phyloP scores from a whole-genome alignment of 495 filamentous ascomycete genomes.

The Astrothelium macrocarpum region DNA sequence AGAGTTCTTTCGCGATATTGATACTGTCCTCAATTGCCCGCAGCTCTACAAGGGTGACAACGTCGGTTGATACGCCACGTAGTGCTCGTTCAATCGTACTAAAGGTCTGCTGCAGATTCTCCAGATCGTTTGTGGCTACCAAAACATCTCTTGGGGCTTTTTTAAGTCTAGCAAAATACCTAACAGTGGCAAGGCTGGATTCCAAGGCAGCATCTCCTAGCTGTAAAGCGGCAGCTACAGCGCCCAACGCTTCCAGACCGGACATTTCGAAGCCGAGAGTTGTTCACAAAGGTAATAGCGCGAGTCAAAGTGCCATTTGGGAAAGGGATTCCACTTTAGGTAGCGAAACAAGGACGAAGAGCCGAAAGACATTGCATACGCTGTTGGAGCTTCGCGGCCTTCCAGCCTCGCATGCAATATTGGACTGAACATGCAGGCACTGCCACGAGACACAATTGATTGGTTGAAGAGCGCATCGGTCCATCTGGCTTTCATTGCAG shows the following conservation, averaged over 20 bases:
- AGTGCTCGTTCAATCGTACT: constrained; percentile 5
- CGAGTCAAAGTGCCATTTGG: not conserved
- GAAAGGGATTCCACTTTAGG: not conserved
- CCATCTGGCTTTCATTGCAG: constrained; percentile 5
- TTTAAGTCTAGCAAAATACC: constrained; percentile 3
- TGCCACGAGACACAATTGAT: constrained; percentile 1
- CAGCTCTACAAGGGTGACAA: not conserved
- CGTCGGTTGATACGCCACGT: constrained; percentile 3
- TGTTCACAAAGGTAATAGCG: not conserved
- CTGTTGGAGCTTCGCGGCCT: not conserved
- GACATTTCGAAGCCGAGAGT: not conserved
- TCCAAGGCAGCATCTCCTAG: constrained; percentile 5
- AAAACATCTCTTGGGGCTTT: constrained; percentile 4
- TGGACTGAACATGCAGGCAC: not conserved
- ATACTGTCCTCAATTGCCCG: constrained; percentile 2
- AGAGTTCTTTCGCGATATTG: constrained; percentile 2
- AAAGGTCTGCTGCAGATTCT: constrained; percentile 7
- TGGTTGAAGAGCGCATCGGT: not conserved
- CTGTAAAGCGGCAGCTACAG: constrained; percentile 5
- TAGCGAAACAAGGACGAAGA: constrained; percentile 1
- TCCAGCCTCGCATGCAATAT: not conserved
- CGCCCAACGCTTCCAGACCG: constrained; percentile 1
- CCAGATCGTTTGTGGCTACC: not conserved
- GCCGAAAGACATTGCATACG: not conserved
- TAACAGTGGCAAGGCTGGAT: constrained; percentile 6